phyloP scores from a whole-genome alignment of 2,329 filamentous ascomycete species.

The Pochonia chlamydosporia region DNA sequence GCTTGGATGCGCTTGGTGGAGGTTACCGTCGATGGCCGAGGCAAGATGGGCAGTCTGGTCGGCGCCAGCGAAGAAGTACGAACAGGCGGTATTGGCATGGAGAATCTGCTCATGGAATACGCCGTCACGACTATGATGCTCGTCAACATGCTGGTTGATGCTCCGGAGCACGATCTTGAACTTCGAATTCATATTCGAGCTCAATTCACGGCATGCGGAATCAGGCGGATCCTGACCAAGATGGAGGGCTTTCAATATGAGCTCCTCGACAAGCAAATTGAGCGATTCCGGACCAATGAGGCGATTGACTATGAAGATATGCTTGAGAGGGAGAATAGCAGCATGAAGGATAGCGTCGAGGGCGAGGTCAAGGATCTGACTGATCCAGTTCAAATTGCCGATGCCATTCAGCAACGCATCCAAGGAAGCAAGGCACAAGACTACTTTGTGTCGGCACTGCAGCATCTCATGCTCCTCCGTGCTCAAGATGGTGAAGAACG shows the following conservation, averaged over 20 bases:
- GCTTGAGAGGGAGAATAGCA: slow-evolving; percentile 83
- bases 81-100: slow-evolving; percentile 95
- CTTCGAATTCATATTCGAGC: slow-evolving; percentile 90
- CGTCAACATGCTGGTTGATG: slow-evolving; percentile 94
- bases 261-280: slow-evolving; percentile 95
- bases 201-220: slow-evolving; percentile 91
- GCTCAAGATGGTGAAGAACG: slow-evolving; percentile 90
- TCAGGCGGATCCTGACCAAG: slow-evolving; percentile 89
- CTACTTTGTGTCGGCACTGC: slow-evolving; percentile 92
- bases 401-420: slow-evolving; percentile 83
- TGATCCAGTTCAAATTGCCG: slow-evolving; percentile 87
- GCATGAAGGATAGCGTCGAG: slow-evolving; percentile 81
- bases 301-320: slow-evolving; percentile 98
- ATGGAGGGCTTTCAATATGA: slow-evolving; percentile 99
- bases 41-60: slow-evolving; percentile 97
- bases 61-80: slow-evolving; percentile 94
- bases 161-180: slow-evolving; percentile 81
- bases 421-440: slow-evolving; percentile 82
- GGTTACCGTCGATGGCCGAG: slow-evolving; percentile 91
- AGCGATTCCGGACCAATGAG: slow-evolving; percentile 87
- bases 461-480: slow-evolving; percentile 88
- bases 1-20: slow-evolving; percentile 98
- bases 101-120: slow-evolving; percentile 98
- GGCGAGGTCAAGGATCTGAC: slow-evolving; percentile 86
- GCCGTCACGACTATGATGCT: slow-evolving; percentile 90